Conservation (phyloP, 129 eudicot genomes). For the Solidago caesia region DNA sequence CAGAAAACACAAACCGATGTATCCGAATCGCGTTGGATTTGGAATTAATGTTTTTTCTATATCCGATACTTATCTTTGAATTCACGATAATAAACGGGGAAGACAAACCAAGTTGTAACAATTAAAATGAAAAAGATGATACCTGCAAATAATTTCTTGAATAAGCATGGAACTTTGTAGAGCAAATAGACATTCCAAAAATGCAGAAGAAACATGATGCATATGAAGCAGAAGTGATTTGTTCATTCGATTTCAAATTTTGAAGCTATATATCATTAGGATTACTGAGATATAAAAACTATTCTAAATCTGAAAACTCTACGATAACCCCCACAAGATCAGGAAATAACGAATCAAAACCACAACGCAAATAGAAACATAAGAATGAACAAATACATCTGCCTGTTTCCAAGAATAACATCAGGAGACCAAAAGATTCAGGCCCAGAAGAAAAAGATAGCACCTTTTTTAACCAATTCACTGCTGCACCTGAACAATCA, state of each 20-base stretch:
- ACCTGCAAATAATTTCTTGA: constrained; percentile 17
- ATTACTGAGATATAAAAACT: constrained; percentile 36
- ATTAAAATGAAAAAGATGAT: constrained; percentile 1
- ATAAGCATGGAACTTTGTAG: constrained; percentile 23
- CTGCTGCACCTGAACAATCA: constrained; percentile 37
- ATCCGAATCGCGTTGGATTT: background rate
- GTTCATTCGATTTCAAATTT: constrained; percentile 23
- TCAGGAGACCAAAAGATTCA: constrained; percentile 34
- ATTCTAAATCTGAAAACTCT: constrained; percentile 46
- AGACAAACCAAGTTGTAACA: constrained; percentile 18
- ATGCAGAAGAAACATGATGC: constrained; percentile 28
- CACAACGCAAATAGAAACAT: constrained; percentile 36
- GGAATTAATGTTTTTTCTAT: background rate
- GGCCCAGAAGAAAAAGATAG: constrained; percentile 27
- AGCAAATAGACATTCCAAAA: constrained; percentile 2
- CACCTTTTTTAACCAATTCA: constrained; percentile 34
- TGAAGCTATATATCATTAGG: constrained; percentile 20
- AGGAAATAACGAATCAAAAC: constrained; percentile 28
- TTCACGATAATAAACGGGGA: background rate
- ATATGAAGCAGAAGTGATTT: constrained; percentile 15
- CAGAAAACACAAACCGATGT: background rate
- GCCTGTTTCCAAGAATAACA: constrained; percentile 34
- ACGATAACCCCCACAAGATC: constrained; percentile 28
- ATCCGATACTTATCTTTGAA: too few species aligned
- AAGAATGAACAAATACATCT: constrained; percentile 63